phyloP scores from a whole-genome alignment of 2,329 filamentous ascomycete species.

The Fonsecaea pugnacius region DNA sequence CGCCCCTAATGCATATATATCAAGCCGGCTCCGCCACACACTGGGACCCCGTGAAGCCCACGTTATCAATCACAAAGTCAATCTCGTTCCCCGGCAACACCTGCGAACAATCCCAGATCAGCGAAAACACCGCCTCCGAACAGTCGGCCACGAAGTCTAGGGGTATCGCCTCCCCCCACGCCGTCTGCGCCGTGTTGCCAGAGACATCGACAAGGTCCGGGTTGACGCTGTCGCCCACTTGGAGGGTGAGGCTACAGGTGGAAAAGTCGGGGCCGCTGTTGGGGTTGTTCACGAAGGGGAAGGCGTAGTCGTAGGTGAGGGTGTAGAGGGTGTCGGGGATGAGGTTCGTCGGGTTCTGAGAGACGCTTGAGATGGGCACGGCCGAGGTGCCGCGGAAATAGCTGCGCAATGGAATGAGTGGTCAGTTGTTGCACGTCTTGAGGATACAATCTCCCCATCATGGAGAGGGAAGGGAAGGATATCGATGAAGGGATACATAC shows the following conservation, averaged over 20 bases:
- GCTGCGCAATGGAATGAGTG: background rate
- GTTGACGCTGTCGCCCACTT: background rate
- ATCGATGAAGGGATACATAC: constrained; percentile 2
- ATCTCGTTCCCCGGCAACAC: background rate
- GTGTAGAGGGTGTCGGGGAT: constrained; percentile 1
- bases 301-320: constrained; percentile 4
- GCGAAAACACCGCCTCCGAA: background rate
- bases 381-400: background rate
- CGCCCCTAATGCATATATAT: constrained; percentile 7
- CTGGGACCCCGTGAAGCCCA: background rate
- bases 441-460: background rate
- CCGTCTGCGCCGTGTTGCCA: background rate
- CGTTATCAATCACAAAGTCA: constrained; percentile 7
- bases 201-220: background rate
- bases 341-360: constrained; percentile 5
- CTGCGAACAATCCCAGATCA: constrained; percentile 10
- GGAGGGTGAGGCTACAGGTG: background rate
- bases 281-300: background rate
- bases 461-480: background rate
- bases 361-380: background rate
- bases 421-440: background rate
- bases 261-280: too few relatives aligned
- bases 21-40: background rate
- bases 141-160: background rate
- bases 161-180: background rate